Conservation (phyloP, 106 monocot species). For the Allium fistulosum region DNA sequence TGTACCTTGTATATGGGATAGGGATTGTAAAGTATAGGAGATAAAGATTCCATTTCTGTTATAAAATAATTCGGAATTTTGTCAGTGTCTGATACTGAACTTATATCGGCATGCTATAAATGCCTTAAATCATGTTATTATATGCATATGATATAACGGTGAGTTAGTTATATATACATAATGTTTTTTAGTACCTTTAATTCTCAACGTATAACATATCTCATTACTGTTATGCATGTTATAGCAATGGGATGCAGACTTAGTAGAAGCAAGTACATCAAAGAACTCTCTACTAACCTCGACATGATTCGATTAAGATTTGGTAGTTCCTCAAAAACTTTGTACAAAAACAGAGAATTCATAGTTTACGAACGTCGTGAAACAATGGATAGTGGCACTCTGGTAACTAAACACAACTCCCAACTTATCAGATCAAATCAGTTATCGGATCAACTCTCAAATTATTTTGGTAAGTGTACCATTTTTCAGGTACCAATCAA, state of each 20-base stretch:
- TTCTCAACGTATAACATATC: no score
- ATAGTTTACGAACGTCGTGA: slow-evolving; percentile 82
- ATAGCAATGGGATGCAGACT: slow-evolving; percentile 77
- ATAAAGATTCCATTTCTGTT: neutral
- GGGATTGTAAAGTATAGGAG: neutral
- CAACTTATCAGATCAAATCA: neutral
- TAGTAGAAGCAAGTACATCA: slow-evolving; percentile 72
- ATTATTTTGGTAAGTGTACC: no score
- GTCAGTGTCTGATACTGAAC: no score
- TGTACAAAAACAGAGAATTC: slow-evolving; percentile 79
- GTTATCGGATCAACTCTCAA: no score
- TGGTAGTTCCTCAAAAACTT: slow-evolving; percentile 56
- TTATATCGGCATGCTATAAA: no score
- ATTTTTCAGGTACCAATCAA: no score
- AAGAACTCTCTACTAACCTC: slow-evolving; percentile 57
- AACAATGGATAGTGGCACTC: slow-evolving; percentile 73
- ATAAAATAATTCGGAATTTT: neutral
- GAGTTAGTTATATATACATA: no score
- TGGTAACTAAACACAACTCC: no score
- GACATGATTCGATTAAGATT: slow-evolving; percentile 75
- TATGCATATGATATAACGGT: no score
- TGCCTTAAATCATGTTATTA: no score
- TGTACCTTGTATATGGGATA: neutral
- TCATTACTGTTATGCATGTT: no score
- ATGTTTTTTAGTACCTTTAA: no score